A percentile compares a stretch with the other conserved stretches of the same genome.
Conservation (phyloP, 805 yeast species). For the Candida montana region DNA sequence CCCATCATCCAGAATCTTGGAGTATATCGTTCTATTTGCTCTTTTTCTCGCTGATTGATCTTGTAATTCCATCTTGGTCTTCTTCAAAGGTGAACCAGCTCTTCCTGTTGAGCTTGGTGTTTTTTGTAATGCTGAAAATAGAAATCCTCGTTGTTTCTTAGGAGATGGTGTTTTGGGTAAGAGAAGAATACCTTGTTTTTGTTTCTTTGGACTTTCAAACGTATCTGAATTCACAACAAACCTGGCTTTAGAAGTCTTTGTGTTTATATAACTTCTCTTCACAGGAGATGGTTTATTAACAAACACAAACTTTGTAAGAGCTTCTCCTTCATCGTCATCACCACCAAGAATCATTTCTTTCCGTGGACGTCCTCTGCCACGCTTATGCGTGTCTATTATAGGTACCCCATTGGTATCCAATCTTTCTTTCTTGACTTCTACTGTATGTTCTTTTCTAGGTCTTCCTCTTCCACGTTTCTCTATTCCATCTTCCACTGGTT, state of each 20-base stretch:
- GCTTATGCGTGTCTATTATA: too few relatives aligned
- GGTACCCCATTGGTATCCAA: too few relatives aligned
- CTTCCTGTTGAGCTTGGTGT: constrained; percentile 35
- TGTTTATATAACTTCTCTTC: constrained; percentile 3
- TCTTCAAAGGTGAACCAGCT: constrained; percentile 43
- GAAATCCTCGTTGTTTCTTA: constrained; percentile 31
- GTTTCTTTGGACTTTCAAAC: constrained; percentile 27
- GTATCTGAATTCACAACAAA: constrained; percentile 15
- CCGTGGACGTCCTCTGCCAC: not conserved
- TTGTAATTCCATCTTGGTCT: constrained; percentile 24
- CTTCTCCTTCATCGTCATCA: not conserved
- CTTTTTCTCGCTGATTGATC: constrained; percentile 46
- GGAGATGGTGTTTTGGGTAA: constrained; percentile 22
- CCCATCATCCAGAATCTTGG: constrained; percentile 21
- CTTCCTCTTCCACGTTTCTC: too few relatives aligned
- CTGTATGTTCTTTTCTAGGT: too few relatives aligned
- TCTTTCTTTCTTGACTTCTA: too few relatives aligned
- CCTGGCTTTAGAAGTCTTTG: constrained; percentile 6
- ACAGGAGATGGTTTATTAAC: not conserved
- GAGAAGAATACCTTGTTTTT: constrained; percentile 21
- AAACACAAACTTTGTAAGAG: constrained; percentile 9
- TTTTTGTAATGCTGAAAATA: constrained; percentile 22
- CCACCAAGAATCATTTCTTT: too few relatives aligned
- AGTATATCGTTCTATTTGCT: constrained; percentile 32
- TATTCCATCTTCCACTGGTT: too few relatives aligned